These are phyloP conservation scores for Sergeia podlipaevii DNA, from an alignment of 208 protist species.

Conservation along the genomic window DNA sequence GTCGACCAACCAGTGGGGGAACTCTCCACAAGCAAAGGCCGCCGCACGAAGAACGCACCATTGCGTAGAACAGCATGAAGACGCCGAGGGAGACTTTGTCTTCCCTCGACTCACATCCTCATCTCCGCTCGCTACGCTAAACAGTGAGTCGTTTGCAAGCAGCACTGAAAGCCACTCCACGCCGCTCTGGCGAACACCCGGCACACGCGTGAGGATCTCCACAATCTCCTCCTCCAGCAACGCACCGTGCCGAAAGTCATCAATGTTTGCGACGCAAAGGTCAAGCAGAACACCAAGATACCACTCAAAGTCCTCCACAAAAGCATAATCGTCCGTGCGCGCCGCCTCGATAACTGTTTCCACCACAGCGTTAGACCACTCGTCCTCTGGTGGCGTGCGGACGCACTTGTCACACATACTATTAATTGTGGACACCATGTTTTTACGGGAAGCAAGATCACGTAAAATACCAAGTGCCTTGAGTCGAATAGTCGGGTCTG, in stretches of 20 bases:
- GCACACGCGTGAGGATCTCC: constrained; percentile 93
- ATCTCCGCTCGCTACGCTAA: constrained; percentile 23
- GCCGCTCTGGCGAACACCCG: constrained; percentile 74
- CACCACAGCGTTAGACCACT: constrained; percentile 93
- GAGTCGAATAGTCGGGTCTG: constrained; percentile 95
- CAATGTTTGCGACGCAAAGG: constrained; percentile 69
- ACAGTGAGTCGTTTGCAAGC: constrained; percentile 38
- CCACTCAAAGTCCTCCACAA: constrained; percentile 98
- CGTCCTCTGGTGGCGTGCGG: constrained; percentile 63
- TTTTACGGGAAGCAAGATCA: constrained; percentile 92
- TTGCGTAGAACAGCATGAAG: constrained; percentile 56
- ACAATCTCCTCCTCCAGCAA: constrained; percentile 92
- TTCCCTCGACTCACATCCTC: background rate
- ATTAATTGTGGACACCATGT: constrained; percentile 78
- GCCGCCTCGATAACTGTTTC: constrained; percentile 78
- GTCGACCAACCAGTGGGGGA: constrained; percentile 73
- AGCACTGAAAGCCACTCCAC: constrained; percentile 60
- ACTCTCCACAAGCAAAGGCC: constrained; percentile 94
- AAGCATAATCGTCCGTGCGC: constrained; percentile 79
- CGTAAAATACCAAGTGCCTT: constrained; percentile 93
- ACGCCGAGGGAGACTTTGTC: constrained; percentile 1
- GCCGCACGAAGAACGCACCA: constrained; percentile 85
- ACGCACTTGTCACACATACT: constrained; percentile 68
- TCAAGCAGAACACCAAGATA: constrained; percentile 94
- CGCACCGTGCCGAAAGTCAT: constrained; percentile 65